Conservation (phyloP, 257 asterid genomes). For the Solanum pinnatisectum region DNA sequence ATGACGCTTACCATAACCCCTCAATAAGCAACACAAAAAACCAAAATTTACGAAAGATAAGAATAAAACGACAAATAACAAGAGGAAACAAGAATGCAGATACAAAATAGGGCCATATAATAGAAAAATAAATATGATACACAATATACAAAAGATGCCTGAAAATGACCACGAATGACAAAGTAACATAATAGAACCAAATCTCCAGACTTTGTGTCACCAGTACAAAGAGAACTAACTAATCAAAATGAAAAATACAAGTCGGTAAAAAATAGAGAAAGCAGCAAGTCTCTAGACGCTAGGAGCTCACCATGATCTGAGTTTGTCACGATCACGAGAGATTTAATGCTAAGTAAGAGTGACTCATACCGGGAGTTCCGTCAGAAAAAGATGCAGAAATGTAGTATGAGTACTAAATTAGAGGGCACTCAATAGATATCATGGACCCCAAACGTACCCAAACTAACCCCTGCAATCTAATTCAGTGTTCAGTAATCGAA, state of each 20-base stretch:
- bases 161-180: background rate
- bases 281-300: background rate
- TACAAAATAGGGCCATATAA: background rate
- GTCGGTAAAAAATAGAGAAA: background rate
- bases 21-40: background rate
- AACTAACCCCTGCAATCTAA: too few species aligned
- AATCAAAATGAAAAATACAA: too few species aligned
- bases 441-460: too few species aligned
- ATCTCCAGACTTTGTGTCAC: background rate
- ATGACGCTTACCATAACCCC: background rate
- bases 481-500: too few species aligned
- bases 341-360: too few species aligned
- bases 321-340: background rate
- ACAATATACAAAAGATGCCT: background rate
- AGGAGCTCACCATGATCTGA: background rate
- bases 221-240: background rate
- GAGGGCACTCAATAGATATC: background rate
- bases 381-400: too few species aligned
- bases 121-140: too few species aligned
- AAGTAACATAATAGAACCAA: background rate
- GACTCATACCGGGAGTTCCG: fast-evolving
- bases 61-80: too few species aligned
- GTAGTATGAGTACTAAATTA: background rate
- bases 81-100: background rate
- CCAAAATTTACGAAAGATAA: too few species aligned